A percentile compares a stretch with the other conserved stretches of the same genome.
These are phyloP conservation scores for Sporopachydermia cereana DNA, from an alignment of 1,139 yeast species.

Conservation along the genomic window DNA sequence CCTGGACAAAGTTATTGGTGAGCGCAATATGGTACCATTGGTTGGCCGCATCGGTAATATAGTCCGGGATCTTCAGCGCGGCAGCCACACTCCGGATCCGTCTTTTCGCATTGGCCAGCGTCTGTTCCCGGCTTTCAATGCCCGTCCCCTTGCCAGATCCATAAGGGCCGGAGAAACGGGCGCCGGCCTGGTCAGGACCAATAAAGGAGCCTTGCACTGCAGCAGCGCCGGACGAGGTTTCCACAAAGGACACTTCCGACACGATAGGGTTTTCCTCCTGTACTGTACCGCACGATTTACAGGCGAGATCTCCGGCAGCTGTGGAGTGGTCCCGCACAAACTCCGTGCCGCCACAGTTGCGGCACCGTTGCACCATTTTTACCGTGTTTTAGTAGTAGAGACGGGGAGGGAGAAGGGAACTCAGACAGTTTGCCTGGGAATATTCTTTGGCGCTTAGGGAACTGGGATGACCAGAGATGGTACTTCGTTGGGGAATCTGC, in stretches of 20 bases:
- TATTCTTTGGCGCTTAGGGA: too few relatives aligned
- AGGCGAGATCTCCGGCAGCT: constrained; percentile 68
- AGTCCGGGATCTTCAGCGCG: constrained; percentile 70
- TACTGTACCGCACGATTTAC: constrained; percentile 76
- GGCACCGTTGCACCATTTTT: not conserved
- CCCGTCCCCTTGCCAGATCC: constrained; percentile 33
- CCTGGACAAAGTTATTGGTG: constrained; percentile 84
- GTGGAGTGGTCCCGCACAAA: constrained; percentile 39
- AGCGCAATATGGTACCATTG: constrained; percentile 85
- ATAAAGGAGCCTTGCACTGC: constrained; percentile 91
- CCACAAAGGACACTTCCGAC: constrained; percentile 90
- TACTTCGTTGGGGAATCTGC: too few relatives aligned
- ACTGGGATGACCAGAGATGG: too few relatives aligned
- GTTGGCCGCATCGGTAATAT: constrained; percentile 74
- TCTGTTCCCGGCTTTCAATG: constrained; percentile 79
- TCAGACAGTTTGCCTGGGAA: too few relatives aligned
- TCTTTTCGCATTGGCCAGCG: constrained; percentile 68
- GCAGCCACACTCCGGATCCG: constrained; percentile 72
- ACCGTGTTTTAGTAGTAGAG: too few relatives aligned
- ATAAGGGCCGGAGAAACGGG: constrained; percentile 47
- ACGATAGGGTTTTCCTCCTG: constrained; percentile 90
- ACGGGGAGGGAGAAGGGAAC: too few relatives aligned
- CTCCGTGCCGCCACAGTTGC: constrained; percentile 34
- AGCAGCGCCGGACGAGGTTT: constrained; percentile 87
- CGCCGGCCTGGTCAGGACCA: constrained; percentile 78